Base-by-base conservation (phyloP, 2,329 filamentous ascomycete species). In the Scedosporium boydii region DNA sequence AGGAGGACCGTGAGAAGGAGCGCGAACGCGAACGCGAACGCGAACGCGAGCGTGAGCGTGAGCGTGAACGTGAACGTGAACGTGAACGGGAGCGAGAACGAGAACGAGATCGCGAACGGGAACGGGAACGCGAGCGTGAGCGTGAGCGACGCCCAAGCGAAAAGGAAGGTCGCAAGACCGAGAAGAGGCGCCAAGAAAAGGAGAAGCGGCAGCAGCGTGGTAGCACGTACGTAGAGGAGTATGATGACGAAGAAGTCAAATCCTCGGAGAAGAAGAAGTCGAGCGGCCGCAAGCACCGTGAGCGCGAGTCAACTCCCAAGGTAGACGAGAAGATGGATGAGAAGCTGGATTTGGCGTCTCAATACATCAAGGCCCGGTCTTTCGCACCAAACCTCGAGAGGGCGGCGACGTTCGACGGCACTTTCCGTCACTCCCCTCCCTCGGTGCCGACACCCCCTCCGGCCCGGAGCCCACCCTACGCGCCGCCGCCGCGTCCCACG, bases 251-350 rank as follows among this genome's bases (percentile, higher is more conserved):
- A 1, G 64, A 65, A 12, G 23, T 59, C 3, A 59, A 67, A 60
- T 72, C 70, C 65, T 66, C 70, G 0, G 72, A 75, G 51, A 74
- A 75, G 70, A 77, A 77, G 67, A 76, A 75, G 67, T 71, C 71
- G 46, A 62, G 64, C 21, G 69, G 66, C 56, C 73, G 70, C 67
- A 76, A 73, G 64, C 76, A 75, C 67, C 70, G 75, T 63, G 74
- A 77, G 12, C 64, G 66, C 3, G 71, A 75, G 64, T 70, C 70
- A 65, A 53, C n/a, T 48, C 59, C 70, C 71, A 66, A 74, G 41
- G 62, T 51, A 5, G 63, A 60, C 14, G 59, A 44, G 64, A 65
- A 59, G 7, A 63, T 42, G 65, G 64, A 18, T 34, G 61, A 65
- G 67, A 67, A 69, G 48, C 34, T 68, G 5, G 67, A 65, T 21